Base-by-base conservation (phyloP, 352 stramenopile genomes). In the Globisporangium perplexum region DNA sequence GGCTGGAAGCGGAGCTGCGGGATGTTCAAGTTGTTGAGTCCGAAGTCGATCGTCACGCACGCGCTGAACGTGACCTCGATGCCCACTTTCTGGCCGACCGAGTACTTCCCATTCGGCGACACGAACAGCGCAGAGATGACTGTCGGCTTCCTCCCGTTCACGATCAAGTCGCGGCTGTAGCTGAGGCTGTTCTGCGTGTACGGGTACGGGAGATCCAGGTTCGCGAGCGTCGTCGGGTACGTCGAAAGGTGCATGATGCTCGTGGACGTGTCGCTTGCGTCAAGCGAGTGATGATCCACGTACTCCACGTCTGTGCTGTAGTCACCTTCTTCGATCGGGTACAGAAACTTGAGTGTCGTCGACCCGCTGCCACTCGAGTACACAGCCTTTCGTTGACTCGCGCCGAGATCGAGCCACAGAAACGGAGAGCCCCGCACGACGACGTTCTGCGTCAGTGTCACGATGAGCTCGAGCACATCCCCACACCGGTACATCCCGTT, bases 251-350 rank as follows among this genome's bases (percentile, higher is more conserved):
- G 77, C 24, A 84, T 36, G 42, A 89, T 90, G 8, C 47, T 50
- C 14, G 60, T 62, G n/a, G 70, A 75, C 17, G 55, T 56, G n/a
- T 63, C 67, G 14, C 68, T 83, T 4, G 75, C 66, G 41, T 93
- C 80, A 8, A 94, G 70, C 15, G 82, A 94, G 55, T 93, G 83
- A 46, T 86, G 71, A 49, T 94, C 84, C 20, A 91, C 72, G 53
- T 94, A 94, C 41, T 90, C 77, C 43, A 92, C 68, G 42, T 90
- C 77, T 2, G 71, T 71, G 14, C 71, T 88, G 52, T 87, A 91
- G 53, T 94, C 84, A 20, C 65, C 65, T 45, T 93, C 82, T 17
- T 72, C 43, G 22, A 94, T 70, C 0, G 78, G 68, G 50, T 93
- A 95, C 17, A 63, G 53, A 41, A 95, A 93, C 7, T 39, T 77